Percentiles rank a stretch among this genome's conserved stretches.
Evolutionary conservation across 768 basidiomycete genomes (phyloP).

Genomic region (Serendipita sp.): DNA sequence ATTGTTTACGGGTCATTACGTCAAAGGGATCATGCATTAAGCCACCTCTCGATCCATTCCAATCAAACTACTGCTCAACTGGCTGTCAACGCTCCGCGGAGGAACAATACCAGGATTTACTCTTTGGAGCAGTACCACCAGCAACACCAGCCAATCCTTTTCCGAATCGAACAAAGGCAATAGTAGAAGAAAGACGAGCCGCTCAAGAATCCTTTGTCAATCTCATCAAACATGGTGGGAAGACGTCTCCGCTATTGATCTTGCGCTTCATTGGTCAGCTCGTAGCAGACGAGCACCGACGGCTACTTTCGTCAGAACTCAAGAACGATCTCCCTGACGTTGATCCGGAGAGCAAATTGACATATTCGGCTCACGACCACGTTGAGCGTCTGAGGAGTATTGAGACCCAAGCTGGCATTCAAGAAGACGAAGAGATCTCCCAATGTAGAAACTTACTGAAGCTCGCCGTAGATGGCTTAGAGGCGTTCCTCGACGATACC

Average conservation of each 20-base stretch:
- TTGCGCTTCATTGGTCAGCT: conserved; percentile 60
- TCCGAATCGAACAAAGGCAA: not conserved
- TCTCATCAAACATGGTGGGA: conserved; percentile 33
- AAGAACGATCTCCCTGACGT: conserved; percentile 22
- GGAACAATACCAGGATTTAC: conserved; percentile 44
- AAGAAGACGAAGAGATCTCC: conserved; percentile 30
- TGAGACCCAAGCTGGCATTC: conserved; percentile 26
- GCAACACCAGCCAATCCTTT: conserved; percentile 18
- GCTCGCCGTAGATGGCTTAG: conserved; percentile 43
- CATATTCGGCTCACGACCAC: conserved; percentile 56
- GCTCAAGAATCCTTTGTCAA: conserved; percentile 46
- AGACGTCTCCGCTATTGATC: conserved; percentile 35
- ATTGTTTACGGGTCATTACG: conserved; percentile 49
- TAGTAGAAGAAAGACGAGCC: conserved; percentile 29
- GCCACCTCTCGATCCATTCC: conserved; percentile 34
- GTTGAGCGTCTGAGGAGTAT: conserved; percentile 57
- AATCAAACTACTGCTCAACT: conserved; percentile 55
- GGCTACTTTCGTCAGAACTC: conserved; percentile 13
- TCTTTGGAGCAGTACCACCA: conserved; percentile 51
- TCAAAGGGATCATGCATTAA: conserved; percentile 25
- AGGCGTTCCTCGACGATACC: conserved; percentile 50
- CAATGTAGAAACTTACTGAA: conserved; percentile 39
- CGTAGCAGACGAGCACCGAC: conserved; percentile 37
- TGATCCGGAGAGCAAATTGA: conserved; percentile 14
- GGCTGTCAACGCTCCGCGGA: conserved; percentile 41